Percentiles rank a stretch among this genome's conserved stretches.
Conservation (phyloP, 331 rosid species). For the Spiraea crenata region DNA sequence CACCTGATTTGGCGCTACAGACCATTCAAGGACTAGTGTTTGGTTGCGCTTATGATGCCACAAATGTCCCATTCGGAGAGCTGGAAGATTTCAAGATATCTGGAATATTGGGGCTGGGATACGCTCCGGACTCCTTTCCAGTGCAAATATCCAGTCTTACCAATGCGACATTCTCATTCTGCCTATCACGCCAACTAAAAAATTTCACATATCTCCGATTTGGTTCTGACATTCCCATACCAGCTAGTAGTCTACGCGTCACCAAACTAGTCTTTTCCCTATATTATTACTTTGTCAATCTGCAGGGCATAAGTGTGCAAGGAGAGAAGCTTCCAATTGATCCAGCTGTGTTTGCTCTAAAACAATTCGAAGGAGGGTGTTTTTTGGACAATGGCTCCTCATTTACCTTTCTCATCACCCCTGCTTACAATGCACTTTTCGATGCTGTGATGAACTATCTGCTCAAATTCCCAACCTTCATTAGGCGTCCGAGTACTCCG, state of each 20-base stretch:
- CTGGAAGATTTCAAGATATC: background rate
- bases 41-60: background rate
- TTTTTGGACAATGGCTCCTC: background rate
- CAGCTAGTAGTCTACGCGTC: background rate
- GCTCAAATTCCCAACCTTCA: background rate
- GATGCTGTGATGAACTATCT: background rate
- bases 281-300: background rate
- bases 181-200: background rate
- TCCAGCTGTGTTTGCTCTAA: background rate
- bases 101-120: background rate
- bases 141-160: background rate
- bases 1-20: background rate
- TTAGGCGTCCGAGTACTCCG: background rate
- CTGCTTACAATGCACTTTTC: background rate
- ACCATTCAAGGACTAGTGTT: background rate
- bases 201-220: background rate
- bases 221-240: background rate
- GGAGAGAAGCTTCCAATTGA: background rate
- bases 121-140: background rate
- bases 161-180: background rate
- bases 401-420: background rate
- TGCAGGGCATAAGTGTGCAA: background rate
- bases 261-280: background rate
- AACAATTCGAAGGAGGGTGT: background rate
- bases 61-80: background rate